Percentiles rank a stretch among this genome's conserved stretches.
Evolutionary conservation across 2,329 filamentous ascomycete genomes (phyloP).

Genomic region (Fusarium fracticaudum): DNA sequence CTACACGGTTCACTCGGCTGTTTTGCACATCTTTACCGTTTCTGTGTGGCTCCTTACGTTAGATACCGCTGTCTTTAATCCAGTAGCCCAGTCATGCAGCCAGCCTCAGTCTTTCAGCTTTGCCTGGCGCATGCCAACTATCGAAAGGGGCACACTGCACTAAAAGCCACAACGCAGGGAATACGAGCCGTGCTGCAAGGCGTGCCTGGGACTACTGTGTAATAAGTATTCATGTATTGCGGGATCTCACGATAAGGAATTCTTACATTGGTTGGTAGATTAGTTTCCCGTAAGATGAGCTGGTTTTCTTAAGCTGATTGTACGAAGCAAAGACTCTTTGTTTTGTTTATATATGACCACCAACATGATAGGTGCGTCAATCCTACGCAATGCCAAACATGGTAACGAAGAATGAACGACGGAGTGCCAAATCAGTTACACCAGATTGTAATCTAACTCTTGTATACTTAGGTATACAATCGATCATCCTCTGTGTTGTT

Average conservation of each 20-base stretch:
- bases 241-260: neutral
- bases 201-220: neutral
- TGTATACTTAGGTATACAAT: no score
- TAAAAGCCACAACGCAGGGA: conserved; percentile 9
- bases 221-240: no score
- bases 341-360: neutral
- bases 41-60: neutral
- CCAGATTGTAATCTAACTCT: neutral
- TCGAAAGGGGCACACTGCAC: neutral
- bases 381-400: neutral
- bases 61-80: neutral
- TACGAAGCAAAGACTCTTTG: neutral
- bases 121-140: conserved; percentile 1
- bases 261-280: neutral
- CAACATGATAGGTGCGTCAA: neutral
- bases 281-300: no score
- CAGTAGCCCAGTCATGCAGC: neutral
- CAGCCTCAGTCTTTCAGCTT: conserved; percentile 23
- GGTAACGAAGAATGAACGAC: neutral
- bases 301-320: neutral
- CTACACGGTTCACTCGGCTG: neutral
- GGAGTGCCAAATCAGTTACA: neutral
- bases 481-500: no score
- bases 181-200: neutral
- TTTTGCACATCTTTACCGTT: neutral